Percentiles rank a stretch among this genome's conserved stretches.
phyloP scores from a whole-genome alignment of 148 eudicot species.

The Fagopyrum homotropicum region DNA sequence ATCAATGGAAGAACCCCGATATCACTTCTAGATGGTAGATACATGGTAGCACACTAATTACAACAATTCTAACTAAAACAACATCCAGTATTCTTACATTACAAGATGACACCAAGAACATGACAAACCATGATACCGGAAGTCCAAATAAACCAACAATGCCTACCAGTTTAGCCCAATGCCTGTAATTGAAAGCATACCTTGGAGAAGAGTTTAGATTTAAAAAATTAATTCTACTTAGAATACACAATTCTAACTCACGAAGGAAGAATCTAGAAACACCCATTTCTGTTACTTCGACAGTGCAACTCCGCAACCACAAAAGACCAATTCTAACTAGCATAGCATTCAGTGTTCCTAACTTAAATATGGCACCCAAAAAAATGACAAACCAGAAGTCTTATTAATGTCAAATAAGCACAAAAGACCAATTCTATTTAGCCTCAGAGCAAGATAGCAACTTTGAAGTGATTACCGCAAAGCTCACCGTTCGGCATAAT shows the following conservation, averaged over 20 bases:
- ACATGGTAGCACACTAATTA: neutral
- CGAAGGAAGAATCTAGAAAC: too few relatives aligned
- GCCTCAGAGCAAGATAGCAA: neutral
- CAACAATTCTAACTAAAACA: neutral
- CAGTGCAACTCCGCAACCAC: too few relatives aligned
- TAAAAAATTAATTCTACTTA: neutral
- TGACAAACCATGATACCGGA: neutral
- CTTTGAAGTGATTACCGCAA: neutral
- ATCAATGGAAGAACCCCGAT: neutral
- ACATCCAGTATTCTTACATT: neutral
- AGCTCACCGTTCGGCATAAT: neutral
- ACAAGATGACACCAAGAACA: neutral
- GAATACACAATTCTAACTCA: too few relatives aligned
- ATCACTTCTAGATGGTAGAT: neutral
- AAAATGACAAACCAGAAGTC: too few relatives aligned
- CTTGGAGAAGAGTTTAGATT: neutral
- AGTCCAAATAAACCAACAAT: neutral
- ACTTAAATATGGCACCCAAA: too few relatives aligned
- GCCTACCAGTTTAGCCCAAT: neutral
- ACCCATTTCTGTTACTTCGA: too few relatives aligned
- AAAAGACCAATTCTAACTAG: neutral
- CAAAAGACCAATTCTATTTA: neutral
- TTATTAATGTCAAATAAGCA: too few relatives aligned
- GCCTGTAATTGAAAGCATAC: neutral
- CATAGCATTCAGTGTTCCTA: neutral